phyloP scores from a whole-genome alignment of 2,329 filamentous ascomycete species.

The Cercospora brassicicola region DNA sequence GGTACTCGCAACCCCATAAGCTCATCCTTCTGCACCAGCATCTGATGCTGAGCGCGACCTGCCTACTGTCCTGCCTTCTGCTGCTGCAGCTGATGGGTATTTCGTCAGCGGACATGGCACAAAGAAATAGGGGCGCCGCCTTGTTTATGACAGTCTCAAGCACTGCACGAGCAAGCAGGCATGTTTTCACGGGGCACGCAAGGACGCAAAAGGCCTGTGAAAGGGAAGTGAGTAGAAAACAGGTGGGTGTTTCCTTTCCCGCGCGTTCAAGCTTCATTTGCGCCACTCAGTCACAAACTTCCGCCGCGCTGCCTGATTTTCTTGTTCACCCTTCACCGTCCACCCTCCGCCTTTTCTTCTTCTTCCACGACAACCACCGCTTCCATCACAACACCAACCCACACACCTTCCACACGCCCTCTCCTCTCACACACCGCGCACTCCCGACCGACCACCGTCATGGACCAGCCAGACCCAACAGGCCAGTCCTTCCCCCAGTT shows the following conservation, averaged over 20 bases:
- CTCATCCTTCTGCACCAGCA: neutral
- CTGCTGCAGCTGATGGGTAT: neutral
- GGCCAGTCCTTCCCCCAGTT: conserved; percentile 40
- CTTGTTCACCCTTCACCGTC: neutral
- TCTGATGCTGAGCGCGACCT: neutral
- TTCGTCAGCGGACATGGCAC: neutral
- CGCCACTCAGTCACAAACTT: neutral
- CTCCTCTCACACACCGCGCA: neutral
- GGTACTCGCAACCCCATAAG: neutral
- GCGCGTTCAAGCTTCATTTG: neutral
- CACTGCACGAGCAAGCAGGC: neutral
- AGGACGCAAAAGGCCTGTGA: neutral
- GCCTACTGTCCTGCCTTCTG: neutral
- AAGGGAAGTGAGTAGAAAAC: neutral
- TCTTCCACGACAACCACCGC: neutral
- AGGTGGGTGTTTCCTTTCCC: neutral
- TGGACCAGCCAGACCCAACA: conserved; percentile 3
- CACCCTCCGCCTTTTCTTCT: neutral
- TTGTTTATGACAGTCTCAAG: neutral
- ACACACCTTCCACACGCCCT: neutral
- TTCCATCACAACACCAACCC: neutral
- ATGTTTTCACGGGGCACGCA: neutral
- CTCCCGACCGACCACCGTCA: neutral
- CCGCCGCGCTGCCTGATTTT: neutral
- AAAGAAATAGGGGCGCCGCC: neutral